Evolutionary conservation across 2,329 filamentous ascomycete genomes (phyloP).

Genomic region (Fusarium globosum): DNA sequence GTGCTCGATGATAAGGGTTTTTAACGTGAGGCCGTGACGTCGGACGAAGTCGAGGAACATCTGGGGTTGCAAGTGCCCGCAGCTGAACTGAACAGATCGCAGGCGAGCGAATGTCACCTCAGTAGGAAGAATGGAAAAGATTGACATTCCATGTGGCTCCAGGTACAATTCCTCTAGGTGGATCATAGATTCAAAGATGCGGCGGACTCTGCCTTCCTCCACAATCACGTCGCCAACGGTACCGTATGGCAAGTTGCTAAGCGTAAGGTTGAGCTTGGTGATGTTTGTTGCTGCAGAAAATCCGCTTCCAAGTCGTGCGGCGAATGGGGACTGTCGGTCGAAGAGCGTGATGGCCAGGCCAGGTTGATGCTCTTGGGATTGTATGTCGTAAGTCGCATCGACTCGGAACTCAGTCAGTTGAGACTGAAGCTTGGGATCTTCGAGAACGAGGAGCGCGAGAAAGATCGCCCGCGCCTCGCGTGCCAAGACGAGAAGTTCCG

Average conservation of each 20-base stretch:
- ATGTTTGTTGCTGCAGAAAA: neutral
- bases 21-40: neutral
- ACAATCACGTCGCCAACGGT: neutral
- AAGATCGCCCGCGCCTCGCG: neutral
- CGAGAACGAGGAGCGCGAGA: neutral
- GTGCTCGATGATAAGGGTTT: accelerated
- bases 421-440: neutral
- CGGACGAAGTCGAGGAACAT: neutral
- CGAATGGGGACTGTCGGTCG: neutral
- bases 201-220: neutral
- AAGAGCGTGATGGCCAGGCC: neutral
- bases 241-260: neutral
- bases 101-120: neutral
- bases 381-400: neutral
- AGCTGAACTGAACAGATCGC: accelerated
- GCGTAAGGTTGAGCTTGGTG: neutral
- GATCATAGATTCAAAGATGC: neutral
- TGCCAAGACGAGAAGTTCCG: neutral
- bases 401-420: neutral
- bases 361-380: accelerated
- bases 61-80: neutral
- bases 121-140: neutral
- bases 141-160: neutral
- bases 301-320: neutral
- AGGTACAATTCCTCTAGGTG: neutral